Percentiles rank a stretch among this genome's conserved stretches.
Conservation (phyloP, 177 flowering plant species). For the Vitis hybrid region DNA sequence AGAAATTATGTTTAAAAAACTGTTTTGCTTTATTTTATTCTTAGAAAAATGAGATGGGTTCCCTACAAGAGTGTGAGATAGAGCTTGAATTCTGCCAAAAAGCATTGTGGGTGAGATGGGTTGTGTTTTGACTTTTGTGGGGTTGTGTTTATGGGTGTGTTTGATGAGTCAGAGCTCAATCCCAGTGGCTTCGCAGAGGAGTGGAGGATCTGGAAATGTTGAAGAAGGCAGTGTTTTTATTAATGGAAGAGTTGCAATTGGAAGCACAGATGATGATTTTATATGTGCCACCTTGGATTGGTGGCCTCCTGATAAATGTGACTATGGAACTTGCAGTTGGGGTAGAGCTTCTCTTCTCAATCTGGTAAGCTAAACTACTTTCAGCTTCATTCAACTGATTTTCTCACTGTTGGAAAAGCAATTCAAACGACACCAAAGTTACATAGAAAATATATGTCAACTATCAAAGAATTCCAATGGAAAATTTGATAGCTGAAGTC, state of each 20-base stretch:
- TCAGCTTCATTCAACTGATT: no score
- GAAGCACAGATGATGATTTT: conserved; percentile 47
- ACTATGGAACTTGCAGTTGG: conserved; percentile 67
- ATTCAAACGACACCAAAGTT: not conserved
- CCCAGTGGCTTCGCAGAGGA: not conserved
- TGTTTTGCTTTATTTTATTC: not conserved
- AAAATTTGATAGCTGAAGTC: no score
- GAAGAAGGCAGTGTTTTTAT: conserved; percentile 8
- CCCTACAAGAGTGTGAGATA: not conserved
- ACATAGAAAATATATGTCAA: no score
- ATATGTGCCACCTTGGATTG: conserved; percentile 83
- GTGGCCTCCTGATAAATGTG: conserved; percentile 83
- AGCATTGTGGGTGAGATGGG: conserved; percentile 8
- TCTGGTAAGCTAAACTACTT: conserved; percentile 28
- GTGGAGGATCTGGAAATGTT: not conserved
- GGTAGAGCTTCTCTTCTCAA: conserved; percentile 49
- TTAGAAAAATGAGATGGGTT: not conserved
- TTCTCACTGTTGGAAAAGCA: no score
- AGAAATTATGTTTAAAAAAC: not conserved
- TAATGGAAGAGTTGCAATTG: conserved; percentile 38
- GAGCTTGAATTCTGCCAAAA: not conserved
- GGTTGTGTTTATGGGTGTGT: conserved; percentile 7
- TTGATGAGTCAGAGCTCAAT: conserved; percentile 3
- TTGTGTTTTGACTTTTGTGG: conserved; percentile 1
- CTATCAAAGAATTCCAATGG: no score